These are phyloP conservation scores for Alisma plantagoaquatica DNA, from an alignment of 106 monocot genomes.

Conservation along the genomic window DNA sequence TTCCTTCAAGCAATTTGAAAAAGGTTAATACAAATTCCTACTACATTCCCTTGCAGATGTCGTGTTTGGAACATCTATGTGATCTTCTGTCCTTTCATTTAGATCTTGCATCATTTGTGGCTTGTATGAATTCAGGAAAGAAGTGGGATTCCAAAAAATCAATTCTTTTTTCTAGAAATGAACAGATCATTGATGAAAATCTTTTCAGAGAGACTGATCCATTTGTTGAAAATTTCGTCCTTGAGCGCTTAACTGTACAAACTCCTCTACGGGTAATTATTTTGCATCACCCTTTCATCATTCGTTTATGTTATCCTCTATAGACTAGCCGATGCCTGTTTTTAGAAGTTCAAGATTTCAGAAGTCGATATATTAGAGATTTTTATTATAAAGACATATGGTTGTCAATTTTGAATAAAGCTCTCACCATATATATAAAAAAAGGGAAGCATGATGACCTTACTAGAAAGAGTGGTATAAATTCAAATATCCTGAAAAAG, in stretches of 20 bases:
- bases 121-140: slow-evolving; percentile 67
- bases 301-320: background rate
- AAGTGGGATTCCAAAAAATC: slow-evolving; percentile 57
- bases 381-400: too few relatives aligned
- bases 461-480: too few relatives aligned
- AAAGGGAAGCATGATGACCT: too few relatives aligned
- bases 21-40: too few relatives aligned
- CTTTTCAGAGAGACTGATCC: slow-evolving; percentile 27
- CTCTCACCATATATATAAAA: too few relatives aligned
- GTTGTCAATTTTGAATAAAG: too few relatives aligned
- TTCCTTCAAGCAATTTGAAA: too few relatives aligned
- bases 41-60: slow-evolving; percentile 45
- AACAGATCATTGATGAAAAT: slow-evolving; percentile 21
- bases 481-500: too few relatives aligned
- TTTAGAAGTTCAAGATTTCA: background rate
- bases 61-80: slow-evolving; percentile 84
- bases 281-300: background rate
- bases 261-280: slow-evolving; percentile 78
- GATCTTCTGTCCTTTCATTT: slow-evolving; percentile 87
- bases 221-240: slow-evolving; percentile 95
- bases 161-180: slow-evolving; percentile 43
- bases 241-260: slow-evolving; percentile 71
- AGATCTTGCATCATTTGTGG: slow-evolving; percentile 86
- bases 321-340: too few relatives aligned
- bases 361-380: too few relatives aligned